phyloP scores from a whole-genome alignment of 441 rosid genomes.

The Manihot esculenta region DNA sequence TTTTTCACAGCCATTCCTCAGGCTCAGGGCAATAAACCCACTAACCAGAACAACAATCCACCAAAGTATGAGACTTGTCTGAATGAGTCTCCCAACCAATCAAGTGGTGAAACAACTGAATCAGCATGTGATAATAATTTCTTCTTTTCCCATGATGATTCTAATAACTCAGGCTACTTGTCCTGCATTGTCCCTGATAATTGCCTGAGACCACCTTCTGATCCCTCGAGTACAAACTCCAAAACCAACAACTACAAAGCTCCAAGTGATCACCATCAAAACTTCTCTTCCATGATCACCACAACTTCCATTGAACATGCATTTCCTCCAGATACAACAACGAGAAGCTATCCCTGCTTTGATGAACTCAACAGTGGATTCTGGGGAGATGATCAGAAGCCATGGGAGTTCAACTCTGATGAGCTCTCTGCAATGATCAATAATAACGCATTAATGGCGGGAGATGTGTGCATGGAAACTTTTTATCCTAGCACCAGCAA shows the following conservation, averaged over 20 bases:
- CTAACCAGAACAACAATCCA: slow-evolving; percentile 25
- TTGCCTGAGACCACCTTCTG: slow-evolving; percentile 76
- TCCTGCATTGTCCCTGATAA: slow-evolving; percentile 85
- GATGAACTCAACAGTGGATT: slow-evolving; percentile 27
- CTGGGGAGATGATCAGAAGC: slow-evolving; percentile 30
- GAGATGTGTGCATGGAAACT: slow-evolving; percentile 38
- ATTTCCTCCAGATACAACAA: slow-evolving; percentile 17
- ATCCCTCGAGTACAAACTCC: slow-evolving; percentile 19
- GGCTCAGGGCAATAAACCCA: not conserved
- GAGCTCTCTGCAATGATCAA: slow-evolving; percentile 62
- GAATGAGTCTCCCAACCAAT: slow-evolving; percentile 20
- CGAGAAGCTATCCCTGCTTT: slow-evolving; percentile 17
- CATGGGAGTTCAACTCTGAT: slow-evolving; percentile 45
- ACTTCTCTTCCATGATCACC: slow-evolving; percentile 15
- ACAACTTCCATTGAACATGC: slow-evolving; percentile 10
- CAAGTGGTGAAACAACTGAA: slow-evolving; percentile 26
- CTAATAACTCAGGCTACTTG: slow-evolving; percentile 86
- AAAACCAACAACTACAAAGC: slow-evolving; percentile 12
- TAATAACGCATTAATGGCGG: slow-evolving; percentile 35
- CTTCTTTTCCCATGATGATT: slow-evolving; percentile 45
- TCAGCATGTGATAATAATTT: slow-evolving; percentile 43
- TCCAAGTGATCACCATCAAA: slow-evolving; percentile 9
- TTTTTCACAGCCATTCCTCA: slow-evolving; percentile 26
- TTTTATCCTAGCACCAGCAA: slow-evolving; percentile 22
- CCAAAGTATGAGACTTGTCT: slow-evolving; percentile 29